These are phyloP conservation scores for Alloascoidea hylecoeti DNA, from an alignment of 805 yeast genomes.

Conservation along the genomic window DNA sequence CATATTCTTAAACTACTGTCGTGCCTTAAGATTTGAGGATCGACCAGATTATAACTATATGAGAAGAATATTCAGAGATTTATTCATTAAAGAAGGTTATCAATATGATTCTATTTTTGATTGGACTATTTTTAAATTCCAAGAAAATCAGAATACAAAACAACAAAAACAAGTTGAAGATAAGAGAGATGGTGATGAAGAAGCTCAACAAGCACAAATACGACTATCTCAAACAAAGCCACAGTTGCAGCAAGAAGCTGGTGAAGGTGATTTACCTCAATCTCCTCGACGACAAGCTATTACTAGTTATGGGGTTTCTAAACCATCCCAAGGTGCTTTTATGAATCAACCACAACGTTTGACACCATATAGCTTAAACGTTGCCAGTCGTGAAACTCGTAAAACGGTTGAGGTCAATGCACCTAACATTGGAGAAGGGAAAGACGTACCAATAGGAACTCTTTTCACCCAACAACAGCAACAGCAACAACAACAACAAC, in stretches of 20 bases:
- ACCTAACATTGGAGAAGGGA: too few relatives aligned
- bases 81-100: slow-evolving; percentile 78
- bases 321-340: too few relatives aligned
- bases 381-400: too few relatives aligned
- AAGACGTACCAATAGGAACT: slow-evolving; percentile 5
- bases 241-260: too few relatives aligned
- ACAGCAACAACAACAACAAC: slow-evolving; percentile 7
- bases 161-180: slow-evolving; percentile 14
- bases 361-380: too few relatives aligned
- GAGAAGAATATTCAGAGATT: slow-evolving; percentile 79
- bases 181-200: slow-evolving; percentile 10
- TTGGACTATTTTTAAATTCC: slow-evolving; percentile 85
- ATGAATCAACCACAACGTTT: too few relatives aligned
- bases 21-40: slow-evolving; percentile 87
- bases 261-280: too few relatives aligned
- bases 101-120: slow-evolving; percentile 91
- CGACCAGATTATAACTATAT: slow-evolving; percentile 88
- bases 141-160: slow-evolving; percentile 19
- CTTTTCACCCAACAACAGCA: slow-evolving; percentile 6
- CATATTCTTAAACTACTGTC: slow-evolving; percentile 76
- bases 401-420: too few relatives aligned
- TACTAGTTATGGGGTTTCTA: too few relatives aligned
- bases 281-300: too few relatives aligned
- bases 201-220: slow-evolving; percentile 11
- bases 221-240: too few relatives aligned